Evolutionary conservation across 352 stramenopile genomes (phyloP), one percentile per base, ranked within the genome.

Genomic region (Ophiocytium majus): DNA sequence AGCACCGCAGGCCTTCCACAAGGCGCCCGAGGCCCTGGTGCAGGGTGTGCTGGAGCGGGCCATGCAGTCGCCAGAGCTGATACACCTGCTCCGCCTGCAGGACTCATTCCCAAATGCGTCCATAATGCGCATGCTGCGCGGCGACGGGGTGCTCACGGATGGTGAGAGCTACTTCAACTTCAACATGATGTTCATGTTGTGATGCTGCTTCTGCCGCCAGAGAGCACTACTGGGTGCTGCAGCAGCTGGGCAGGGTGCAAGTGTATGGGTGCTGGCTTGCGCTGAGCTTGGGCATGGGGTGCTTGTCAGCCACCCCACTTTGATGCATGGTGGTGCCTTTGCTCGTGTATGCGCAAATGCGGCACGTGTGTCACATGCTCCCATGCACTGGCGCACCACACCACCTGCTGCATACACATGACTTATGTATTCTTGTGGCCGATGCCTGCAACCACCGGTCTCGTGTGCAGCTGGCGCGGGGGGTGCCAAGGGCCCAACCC

Each of bases 61-160:
- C 28, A 89, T 92, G 36, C 89, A 89, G 35, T 92, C 93, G 74
- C 95, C 95, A 32, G 93, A 96, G 74, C 91, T 97, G 5, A 97
- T 98, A 82, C 96, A 98, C 81, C 85, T 98, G 19, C 85, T 98
- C 49, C 90, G 93, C 0, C 90, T 98, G 0, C 92, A 98, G 80
- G 82, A 91, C 57, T 88, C 89, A 36, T 97, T 97, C 85, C 92
- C 94, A 0, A 92, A 92, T 36, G 93, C 82, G 88, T 82, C 89
- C 86, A 71, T 91, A 57, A 28, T 79, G 76, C 63, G 79, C 28
- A 76, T 85, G 86, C 85, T 74, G 50, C 85, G 23, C 43, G 87
- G 76, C 64, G 34, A 76, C 17, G 64, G 64, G 0, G 10, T 86
- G 37, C 31, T 76, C 0, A 33, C 43, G 14, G 43, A 57, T 57